These are phyloP conservation scores for Circinella umbellata DNA, from an alignment of 371 early-diverging fungal species.

Conservation along the genomic window DNA sequence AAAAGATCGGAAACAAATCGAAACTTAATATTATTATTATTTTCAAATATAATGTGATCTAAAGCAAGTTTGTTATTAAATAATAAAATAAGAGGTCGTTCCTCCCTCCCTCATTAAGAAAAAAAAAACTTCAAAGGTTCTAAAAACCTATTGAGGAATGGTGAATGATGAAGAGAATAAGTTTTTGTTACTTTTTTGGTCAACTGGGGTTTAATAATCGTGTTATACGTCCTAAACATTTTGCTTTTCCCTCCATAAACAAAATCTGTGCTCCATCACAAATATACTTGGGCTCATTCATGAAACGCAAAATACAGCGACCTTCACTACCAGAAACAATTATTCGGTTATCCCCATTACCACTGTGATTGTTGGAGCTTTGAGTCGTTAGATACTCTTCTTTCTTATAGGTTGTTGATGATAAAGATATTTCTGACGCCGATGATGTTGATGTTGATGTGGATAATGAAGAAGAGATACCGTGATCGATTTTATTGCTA, in stretches of 20 bases:
- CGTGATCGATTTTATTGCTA: not conserved
- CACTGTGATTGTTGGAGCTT: constrained; percentile 7
- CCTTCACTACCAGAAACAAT: constrained; percentile 28
- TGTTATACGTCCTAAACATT: constrained; percentile 88
- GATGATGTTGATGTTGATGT: not conserved
- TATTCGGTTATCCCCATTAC: not conserved
- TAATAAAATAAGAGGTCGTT: too few species aligned
- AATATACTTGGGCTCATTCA: constrained; percentile 84
- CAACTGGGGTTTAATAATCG: constrained; percentile 11
- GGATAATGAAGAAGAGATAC: not conserved
- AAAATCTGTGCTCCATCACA: constrained; percentile 73
- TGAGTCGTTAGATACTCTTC: not conserved
- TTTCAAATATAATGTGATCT: too few species aligned
- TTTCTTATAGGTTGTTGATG: constrained; percentile 28
- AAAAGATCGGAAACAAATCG: too few species aligned
- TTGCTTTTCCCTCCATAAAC: constrained; percentile 83
- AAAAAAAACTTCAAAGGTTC: too few species aligned
- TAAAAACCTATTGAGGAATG: too few species aligned
- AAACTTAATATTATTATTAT: too few species aligned
- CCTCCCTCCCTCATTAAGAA: too few species aligned
- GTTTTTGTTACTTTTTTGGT: not conserved
- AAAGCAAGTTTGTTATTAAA: too few species aligned
- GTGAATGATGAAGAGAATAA: too few species aligned
- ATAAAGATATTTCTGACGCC: not conserved
- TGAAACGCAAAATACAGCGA: constrained; percentile 76